Conservation (phyloP, 169 alveolate genomes). For the Toxoplasma gondii region DNA sequence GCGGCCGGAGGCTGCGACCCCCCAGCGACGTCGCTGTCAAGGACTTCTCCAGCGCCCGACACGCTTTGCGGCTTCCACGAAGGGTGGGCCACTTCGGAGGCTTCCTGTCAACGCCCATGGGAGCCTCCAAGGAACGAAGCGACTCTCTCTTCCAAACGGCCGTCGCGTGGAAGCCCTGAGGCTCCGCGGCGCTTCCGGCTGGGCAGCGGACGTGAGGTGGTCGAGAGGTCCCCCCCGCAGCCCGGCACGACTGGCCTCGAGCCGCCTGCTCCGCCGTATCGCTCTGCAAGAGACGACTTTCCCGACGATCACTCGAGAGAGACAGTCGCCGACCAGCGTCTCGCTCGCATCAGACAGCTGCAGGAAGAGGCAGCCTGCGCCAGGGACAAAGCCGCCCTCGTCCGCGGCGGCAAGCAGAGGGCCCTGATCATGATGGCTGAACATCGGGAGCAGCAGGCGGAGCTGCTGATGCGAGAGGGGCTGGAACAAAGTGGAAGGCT, state of each 20-base stretch:
- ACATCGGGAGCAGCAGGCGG: conserved; percentile 46
- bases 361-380: conserved; percentile 42
- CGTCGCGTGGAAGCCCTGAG: neutral
- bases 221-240: neutral
- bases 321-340: neutral
- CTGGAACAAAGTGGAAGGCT: neutral
- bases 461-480: conserved; percentile 16
- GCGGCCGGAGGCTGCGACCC: neutral
- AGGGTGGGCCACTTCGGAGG: neutral
- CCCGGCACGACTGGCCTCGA: neutral
- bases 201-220: neutral
- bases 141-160: neutral
- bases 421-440: conserved; percentile 28
- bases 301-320: neutral
- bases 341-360: neutral
- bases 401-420: conserved; percentile 38
- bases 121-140: too few species aligned
- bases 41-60: neutral
- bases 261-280: too few species aligned
- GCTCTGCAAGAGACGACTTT: neutral
- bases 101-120: neutral
- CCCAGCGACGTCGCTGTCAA: neutral
- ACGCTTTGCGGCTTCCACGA: neutral
- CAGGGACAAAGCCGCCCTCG: conserved; percentile 50
- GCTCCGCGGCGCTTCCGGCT: neutral